Percentiles rank a stretch among this genome's conserved stretches.
Conservation (phyloP, 495 filamentous ascomycete genomes). For the Lophiostoma macrostomum region DNA sequence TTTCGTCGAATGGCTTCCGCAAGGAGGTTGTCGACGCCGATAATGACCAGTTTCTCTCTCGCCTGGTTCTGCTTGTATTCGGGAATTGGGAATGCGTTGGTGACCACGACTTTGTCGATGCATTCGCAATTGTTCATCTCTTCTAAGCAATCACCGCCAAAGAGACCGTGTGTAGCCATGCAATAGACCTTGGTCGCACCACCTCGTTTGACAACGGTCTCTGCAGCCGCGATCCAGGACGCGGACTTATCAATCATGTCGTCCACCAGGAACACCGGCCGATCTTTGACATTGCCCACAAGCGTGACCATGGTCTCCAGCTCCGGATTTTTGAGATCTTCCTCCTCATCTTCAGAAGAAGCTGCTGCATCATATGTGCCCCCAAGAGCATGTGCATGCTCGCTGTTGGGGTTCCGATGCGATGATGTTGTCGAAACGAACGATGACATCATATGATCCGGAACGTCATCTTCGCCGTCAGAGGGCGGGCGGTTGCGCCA, state of each 20-base stretch:
- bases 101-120: constrained; percentile 92
- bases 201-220: constrained; percentile 91
- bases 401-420: constrained; percentile 47
- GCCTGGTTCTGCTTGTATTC: constrained; percentile 61
- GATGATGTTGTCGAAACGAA: constrained; percentile 61
- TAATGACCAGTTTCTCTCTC: constrained; percentile 77
- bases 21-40: constrained; percentile 83
- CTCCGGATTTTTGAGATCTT: constrained; percentile 65
- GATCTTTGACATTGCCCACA: constrained; percentile 84
- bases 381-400: constrained; percentile 66
- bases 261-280: constrained; percentile 89
- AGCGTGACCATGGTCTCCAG: constrained; percentile 92
- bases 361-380: constrained; percentile 76
- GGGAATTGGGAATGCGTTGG: constrained; percentile 90
- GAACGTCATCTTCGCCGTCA: constrained; percentile 42
- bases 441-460: constrained; percentile 63
- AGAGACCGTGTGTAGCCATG: constrained; percentile 94
- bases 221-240: constrained; percentile 97
- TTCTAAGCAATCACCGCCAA: constrained; percentile 82
- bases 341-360: constrained; percentile 86
- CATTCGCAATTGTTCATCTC: constrained; percentile 88
- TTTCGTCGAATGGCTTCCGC: constrained; percentile 92
- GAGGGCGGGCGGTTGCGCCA: constrained; percentile 45
- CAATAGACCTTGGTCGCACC: constrained; percentile 92
- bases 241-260: constrained; percentile 98